Conservation (phyloP, 306 rosid species). For the Casuarina equisetifolia region DNA sequence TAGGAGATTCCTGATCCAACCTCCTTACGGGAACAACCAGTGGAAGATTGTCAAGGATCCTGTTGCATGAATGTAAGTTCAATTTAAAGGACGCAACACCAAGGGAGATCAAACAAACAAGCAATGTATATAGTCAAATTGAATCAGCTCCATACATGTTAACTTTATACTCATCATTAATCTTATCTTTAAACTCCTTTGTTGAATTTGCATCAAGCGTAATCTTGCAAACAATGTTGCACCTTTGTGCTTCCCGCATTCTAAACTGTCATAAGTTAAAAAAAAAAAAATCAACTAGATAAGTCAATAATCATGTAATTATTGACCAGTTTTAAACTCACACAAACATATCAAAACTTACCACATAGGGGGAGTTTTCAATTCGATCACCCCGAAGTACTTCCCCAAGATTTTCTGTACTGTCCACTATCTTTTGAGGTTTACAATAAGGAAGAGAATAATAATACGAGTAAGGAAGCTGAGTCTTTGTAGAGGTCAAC, state of each 20-base stretch:
- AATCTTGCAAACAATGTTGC: constrained; percentile 58
- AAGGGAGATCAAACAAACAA: background rate
- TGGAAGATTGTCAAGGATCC: constrained; percentile 98
- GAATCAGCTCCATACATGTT: constrained; percentile 65
- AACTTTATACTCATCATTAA: constrained; percentile 91
- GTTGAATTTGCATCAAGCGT: constrained; percentile 74
- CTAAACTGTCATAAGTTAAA: constrained; percentile 70
- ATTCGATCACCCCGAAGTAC: constrained; percentile 99
- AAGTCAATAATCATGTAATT: constrained; percentile 24
- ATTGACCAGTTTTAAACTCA: constrained; percentile 8
- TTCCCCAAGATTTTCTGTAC: constrained; percentile 97
- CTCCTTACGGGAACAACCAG: constrained; percentile 78
- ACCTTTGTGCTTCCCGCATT: constrained; percentile 92
- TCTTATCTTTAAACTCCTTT: constrained; percentile 90
- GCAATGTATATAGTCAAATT: background rate
- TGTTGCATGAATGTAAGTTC: constrained; percentile 33
- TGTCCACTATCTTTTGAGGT: constrained; percentile 71
- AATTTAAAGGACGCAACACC: constrained; percentile 20
- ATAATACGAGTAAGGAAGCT: constrained; percentile 89
- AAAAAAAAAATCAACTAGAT: constrained; percentile 7
- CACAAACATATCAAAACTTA: constrained; percentile 37
- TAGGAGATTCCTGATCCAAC: constrained; percentile 67
- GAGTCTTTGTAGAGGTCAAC: constrained; percentile 93
- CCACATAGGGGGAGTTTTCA: constrained; percentile 88
- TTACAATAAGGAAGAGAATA: constrained; percentile 70